These are phyloP conservation scores for Albophoma yamanashiensis DNA, from an alignment of 2,329 filamentous ascomycete genomes.

Conservation along the genomic window DNA sequence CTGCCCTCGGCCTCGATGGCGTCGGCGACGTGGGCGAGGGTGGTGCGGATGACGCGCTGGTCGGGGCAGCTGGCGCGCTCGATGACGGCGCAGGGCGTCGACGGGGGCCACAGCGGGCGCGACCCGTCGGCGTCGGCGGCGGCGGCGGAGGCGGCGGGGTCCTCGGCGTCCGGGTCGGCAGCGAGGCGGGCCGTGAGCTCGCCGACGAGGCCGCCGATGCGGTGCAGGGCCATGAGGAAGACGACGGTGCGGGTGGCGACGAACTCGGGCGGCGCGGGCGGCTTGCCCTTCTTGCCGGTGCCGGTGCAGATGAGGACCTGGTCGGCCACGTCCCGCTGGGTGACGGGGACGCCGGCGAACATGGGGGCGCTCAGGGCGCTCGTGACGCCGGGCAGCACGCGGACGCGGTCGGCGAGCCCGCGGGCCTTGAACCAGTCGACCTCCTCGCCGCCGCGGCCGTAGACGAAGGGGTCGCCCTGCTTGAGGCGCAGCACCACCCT, in stretches of 20 bases:
- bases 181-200: conserved; percentile 48
- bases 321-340: conserved; percentile 81
- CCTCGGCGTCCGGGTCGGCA: conserved; percentile 7
- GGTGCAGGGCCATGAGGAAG: conserved; percentile 90
- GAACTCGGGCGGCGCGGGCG: conserved; percentile 73
- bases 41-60: conserved; percentile 85
- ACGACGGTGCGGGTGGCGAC: conserved; percentile 72
- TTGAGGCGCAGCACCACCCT: conserved; percentile 82
- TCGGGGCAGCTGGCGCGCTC: conserved; percentile 91
- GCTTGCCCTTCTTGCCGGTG: conserved; percentile 79
- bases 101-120: conserved; percentile 52
- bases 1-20: conserved; percentile 86
- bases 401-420: conserved; percentile 51
- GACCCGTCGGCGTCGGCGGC: conserved; percentile 5
- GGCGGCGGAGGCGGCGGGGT: not conserved
- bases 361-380: conserved; percentile 78
- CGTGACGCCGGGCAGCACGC: conserved; percentile 83
- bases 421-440: conserved; percentile 68
- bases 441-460: conserved; percentile 90
- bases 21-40: conserved; percentile 63
- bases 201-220: conserved; percentile 61
- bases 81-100: conserved; percentile 84
- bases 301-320: conserved; percentile 95
- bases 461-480: conserved; percentile 94
- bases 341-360: conserved; percentile 79